Conservation (phyloP, 2,329 filamentous ascomycete genomes). For the Aspergillus brasiliensis region DNA sequence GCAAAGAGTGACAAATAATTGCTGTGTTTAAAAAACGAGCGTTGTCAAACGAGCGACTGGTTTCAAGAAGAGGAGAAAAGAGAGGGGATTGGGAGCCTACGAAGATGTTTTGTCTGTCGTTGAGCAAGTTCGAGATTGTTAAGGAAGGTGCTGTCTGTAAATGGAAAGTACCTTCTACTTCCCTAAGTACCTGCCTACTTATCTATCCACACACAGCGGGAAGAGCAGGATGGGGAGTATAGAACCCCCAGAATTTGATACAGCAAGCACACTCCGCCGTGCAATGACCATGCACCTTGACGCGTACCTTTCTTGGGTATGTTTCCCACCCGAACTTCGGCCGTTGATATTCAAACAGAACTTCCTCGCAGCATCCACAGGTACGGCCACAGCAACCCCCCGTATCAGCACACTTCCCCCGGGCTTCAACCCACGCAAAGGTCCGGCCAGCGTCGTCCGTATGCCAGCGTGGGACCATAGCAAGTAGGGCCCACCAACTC, state of each 20-base stretch:
- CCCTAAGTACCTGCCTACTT: background rate
- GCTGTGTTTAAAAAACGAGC: background rate
- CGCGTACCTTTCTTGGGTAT: background rate
- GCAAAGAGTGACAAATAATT: background rate
- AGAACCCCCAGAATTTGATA: background rate
- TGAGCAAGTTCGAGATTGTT: background rate
- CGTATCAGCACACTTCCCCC: background rate
- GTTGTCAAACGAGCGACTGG: background rate
- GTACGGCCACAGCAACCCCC: background rate
- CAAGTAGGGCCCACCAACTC: background rate
- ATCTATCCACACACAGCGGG: background rate
- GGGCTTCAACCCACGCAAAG: background rate
- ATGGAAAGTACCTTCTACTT: background rate
- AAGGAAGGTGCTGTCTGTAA: background rate
- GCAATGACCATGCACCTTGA: background rate
- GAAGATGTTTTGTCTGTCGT: background rate
- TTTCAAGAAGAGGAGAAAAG: background rate
- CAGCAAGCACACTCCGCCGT: background rate
- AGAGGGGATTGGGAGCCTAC: background rate
- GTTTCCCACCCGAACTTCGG: background rate
- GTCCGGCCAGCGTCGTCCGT: background rate
- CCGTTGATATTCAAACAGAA: background rate
- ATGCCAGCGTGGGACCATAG: background rate
- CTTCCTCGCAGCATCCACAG: background rate
- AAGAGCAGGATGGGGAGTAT: background rate